Percentiles rank a stretch among this genome's conserved stretches.
Evolutionary conservation across 2,329 filamentous ascomycete species (phyloP).

Genomic region (Fusarium heterosporum): DNA sequence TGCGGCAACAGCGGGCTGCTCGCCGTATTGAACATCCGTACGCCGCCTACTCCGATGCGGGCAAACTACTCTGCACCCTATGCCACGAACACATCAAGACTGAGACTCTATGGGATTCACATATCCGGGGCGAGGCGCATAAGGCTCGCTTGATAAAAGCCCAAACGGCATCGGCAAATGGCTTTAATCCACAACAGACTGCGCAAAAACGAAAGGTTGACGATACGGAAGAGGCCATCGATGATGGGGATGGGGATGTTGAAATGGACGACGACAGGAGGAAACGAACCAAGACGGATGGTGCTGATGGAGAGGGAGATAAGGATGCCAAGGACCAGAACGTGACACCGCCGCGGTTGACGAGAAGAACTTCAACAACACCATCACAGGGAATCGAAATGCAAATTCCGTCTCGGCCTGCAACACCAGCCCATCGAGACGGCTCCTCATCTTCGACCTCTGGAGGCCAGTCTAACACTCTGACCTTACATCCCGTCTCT

Average conservation of each 20-base stretch:
- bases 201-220: constrained; percentile 53
- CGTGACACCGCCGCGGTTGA: constrained; percentile 57
- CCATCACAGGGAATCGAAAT: constrained; percentile 69
- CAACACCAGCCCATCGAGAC: constrained; percentile 64
- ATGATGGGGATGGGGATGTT: constrained; percentile 48
- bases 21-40: constrained; percentile 78
- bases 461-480: constrained; percentile 35
- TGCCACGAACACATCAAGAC: constrained; percentile 74
- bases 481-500: constrained; percentile 30
- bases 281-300: constrained; percentile 61
- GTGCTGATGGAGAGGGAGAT: constrained; percentile 37
- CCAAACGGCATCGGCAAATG: constrained; percentile 35
- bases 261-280: constrained; percentile 54
- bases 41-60: constrained; percentile 74
- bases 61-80: constrained; percentile 74
- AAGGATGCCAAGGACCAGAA: constrained; percentile 40
- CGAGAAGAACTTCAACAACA: constrained; percentile 63
- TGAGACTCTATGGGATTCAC: constrained; percentile 75
- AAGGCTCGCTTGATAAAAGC: constrained; percentile 42
- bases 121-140: constrained; percentile 64
- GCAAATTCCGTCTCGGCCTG: constrained; percentile 72
- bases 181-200: constrained; percentile 30
- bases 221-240: constrained; percentile 49
- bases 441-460: constrained; percentile 58
- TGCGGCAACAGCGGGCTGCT: constrained; percentile 80